phyloP scores from a whole-genome alignment of 345 rosid species.

The Boechera divaricarpa region DNA sequence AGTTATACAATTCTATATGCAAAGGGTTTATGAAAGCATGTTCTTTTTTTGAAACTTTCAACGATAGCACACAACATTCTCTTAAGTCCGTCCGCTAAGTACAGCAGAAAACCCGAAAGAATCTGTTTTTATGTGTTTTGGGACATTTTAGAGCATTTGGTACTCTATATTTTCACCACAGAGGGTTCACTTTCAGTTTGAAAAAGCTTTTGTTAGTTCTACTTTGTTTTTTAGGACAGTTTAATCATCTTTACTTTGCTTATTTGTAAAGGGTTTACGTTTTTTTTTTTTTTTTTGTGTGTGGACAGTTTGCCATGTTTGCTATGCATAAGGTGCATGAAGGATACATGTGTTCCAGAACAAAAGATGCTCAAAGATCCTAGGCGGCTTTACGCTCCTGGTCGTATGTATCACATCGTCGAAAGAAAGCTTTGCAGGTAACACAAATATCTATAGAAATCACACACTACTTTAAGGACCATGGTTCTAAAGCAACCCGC shows the following conservation, averaged over 20 bases:
- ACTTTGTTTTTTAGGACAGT: not conserved
- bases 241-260: not conserved
- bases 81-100: not conserved
- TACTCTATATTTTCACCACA: not conserved
- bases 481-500: not conserved
- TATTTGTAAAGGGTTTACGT: slow-evolving; percentile 1
- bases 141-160: not conserved
- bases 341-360: slow-evolving; percentile 90
- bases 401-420: slow-evolving; percentile 96
- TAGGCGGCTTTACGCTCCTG: slow-evolving; percentile 95
- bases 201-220: slow-evolving; percentile 18
- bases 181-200: not conserved
- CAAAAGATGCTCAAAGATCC: slow-evolving; percentile 92
- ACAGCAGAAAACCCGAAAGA: not conserved
- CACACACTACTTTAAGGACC: not conserved
- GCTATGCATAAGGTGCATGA: slow-evolving; percentile 84
- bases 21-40: not conserved
- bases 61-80: not conserved
- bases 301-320: slow-evolving; percentile 85
- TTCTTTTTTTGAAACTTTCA: not conserved
- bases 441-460: not conserved
- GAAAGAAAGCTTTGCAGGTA: slow-evolving; percentile 89
- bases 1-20: slow-evolving; percentile 5
- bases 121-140: not conserved
- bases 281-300: slow-evolving; percentile 5